Conservation (phyloP, 768 basidiomycete species). For the Xanthoconium purpureum region DNA sequence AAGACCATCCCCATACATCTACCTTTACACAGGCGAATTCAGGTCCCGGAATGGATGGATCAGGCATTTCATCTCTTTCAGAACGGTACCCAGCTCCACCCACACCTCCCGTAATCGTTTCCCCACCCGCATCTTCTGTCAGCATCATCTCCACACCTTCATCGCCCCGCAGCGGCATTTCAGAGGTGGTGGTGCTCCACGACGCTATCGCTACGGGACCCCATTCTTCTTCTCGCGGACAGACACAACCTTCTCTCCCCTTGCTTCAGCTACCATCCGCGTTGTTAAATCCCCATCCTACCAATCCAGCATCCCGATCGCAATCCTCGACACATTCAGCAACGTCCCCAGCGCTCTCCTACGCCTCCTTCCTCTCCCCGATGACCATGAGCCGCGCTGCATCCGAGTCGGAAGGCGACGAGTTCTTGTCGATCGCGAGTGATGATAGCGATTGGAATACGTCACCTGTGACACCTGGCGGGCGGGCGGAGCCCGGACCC, state of each 20-base stretch:
- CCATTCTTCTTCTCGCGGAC: not conserved
- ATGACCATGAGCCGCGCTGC: constrained; percentile 12
- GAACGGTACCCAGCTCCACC: constrained; percentile 31
- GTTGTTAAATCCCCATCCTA: not conserved
- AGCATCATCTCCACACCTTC: constrained; percentile 23
- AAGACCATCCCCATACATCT: not conserved
- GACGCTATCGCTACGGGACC: not conserved
- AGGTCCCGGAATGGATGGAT: not conserved
- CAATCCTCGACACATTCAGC: constrained; percentile 1
- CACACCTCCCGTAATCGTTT: constrained; percentile 28
- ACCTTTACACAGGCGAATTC: not conserved
- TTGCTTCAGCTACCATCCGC: constrained; percentile 15
- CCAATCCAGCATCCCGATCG: constrained; percentile 4
- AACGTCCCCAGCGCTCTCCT: constrained; percentile 20
- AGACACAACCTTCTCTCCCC: not conserved
- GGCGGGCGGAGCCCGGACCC: not conserved
- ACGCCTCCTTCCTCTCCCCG: constrained; percentile 26
- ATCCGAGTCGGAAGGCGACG: constrained; percentile 24
- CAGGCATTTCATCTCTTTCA: constrained; percentile 26
- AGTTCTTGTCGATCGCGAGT: constrained; percentile 25
- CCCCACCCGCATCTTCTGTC: constrained; percentile 24
- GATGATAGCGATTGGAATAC: constrained; percentile 14
- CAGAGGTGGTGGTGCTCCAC: constrained; percentile 13
- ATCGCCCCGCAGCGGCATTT: constrained; percentile 16
- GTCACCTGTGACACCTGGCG: not conserved